phyloP scores from a whole-genome alignment of 1,139 yeast genomes.

The Saccharomyces hybrid region DNA sequence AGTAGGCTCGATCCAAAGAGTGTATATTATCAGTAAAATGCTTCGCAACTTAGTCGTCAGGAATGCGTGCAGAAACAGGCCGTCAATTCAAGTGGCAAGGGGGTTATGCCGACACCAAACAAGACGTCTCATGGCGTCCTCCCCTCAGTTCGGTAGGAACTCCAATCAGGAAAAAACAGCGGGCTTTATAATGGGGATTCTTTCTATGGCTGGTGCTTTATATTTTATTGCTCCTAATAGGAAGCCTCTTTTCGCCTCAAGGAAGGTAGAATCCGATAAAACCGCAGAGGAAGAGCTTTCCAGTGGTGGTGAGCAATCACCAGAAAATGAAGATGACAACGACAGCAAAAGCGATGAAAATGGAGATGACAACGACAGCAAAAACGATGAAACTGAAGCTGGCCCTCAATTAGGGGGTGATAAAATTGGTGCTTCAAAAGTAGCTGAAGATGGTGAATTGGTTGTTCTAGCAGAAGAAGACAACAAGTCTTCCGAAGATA shows the following conservation, averaged over 20 bases:
- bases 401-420: background rate
- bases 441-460: background rate
- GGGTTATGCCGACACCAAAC: background rate
- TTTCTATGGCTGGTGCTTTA: background rate
- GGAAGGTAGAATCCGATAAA: background rate
- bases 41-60: background rate
- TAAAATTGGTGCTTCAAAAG: background rate
- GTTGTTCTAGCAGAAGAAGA: background rate
- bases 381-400: background rate
- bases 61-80: background rate
- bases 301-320: background rate
- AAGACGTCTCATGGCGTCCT: background rate
- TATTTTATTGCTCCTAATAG: background rate
- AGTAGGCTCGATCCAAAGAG: background rate
- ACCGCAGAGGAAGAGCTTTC: background rate
- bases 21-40: background rate
- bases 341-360: background rate
- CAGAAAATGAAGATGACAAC: background rate
- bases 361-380: background rate
- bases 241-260: background rate
- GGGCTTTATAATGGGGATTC: background rate
- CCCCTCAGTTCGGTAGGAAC: background rate
- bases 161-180: background rate
- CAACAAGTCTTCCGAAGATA: background rate
- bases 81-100: background rate